phyloP scores from a whole-genome alignment of 495 filamentous ascomycete species.

The Margaritispora aquatica region DNA sequence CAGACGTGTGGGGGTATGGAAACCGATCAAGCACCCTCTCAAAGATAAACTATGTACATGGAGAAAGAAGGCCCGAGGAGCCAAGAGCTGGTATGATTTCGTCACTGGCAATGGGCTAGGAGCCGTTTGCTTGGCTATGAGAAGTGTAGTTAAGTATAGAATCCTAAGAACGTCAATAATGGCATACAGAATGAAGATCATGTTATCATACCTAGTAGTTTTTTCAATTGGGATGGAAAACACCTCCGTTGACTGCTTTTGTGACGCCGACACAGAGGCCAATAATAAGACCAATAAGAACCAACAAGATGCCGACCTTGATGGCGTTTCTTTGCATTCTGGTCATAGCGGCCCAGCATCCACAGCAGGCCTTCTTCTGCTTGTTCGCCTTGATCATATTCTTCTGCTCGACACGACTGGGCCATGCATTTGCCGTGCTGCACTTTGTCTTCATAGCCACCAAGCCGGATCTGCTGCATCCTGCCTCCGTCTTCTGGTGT shows the following conservation, averaged over 20 bases:
- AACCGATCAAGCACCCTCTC: not conserved
- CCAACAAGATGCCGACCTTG: slow-evolving; percentile 47
- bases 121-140: not conserved
- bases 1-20: not conserved
- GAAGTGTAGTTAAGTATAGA: not conserved
- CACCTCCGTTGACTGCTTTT: slow-evolving; percentile 50
- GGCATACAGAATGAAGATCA: not conserved
- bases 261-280: slow-evolving; percentile 58
- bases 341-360: slow-evolving; percentile 35
- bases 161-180: not conserved
- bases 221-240: not conserved
- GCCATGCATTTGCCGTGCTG: slow-evolving; percentile 30
- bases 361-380: slow-evolving; percentile 21
- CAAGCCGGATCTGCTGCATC: slow-evolving; percentile 17
- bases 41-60: not conserved
- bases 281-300: slow-evolving; percentile 51
- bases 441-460: slow-evolving; percentile 21
- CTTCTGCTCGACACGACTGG: slow-evolving; percentile 15
- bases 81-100: not conserved
- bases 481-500: slow-evolving; percentile 8
- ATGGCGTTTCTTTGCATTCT: slow-evolving; percentile 43
- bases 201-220: not conserved
- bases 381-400: slow-evolving; percentile 20
- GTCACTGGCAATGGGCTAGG: not conserved
- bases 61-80: not conserved